Conservation (phyloP, 2,329 filamentous ascomycete genomes). For the Tolypocladium guangdongense region DNA sequence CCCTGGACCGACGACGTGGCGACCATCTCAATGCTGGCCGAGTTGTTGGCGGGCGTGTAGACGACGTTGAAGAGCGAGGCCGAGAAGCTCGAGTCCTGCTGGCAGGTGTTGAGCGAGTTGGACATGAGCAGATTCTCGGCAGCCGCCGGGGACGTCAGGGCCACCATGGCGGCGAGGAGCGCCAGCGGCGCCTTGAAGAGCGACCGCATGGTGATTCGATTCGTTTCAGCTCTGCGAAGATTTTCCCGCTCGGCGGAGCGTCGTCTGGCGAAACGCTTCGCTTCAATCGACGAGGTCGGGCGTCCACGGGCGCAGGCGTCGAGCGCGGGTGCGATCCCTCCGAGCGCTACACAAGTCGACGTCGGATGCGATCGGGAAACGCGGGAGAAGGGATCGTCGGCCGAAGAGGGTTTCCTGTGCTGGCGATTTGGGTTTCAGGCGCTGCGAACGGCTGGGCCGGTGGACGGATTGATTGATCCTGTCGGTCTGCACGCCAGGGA, state of each 20-base stretch:
- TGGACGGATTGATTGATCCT: neutral
- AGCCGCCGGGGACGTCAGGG: slow-evolving; percentile 34
- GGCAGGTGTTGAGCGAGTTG: slow-evolving; percentile 75
- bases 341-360: neutral
- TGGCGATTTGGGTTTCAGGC: neutral
- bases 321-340: neutral
- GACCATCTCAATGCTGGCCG: slow-evolving; percentile 62
- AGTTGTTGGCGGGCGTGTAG: slow-evolving; percentile 65
- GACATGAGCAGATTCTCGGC: slow-evolving; percentile 64
- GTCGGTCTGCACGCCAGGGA: neutral
- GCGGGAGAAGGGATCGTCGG: neutral
- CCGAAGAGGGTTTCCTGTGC: neutral
- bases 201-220: slow-evolving; percentile 33
- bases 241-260: slow-evolving; percentile 1
- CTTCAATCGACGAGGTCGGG: neutral
- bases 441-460: neutral
- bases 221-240: neutral
- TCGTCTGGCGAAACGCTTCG: slow-evolving; percentile 3
- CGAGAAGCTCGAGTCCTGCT: slow-evolving; percentile 73
- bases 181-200: slow-evolving; percentile 32
- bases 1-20: slow-evolving; percentile 75
- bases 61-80: slow-evolving; percentile 81
- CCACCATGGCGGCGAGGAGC: slow-evolving; percentile 32
- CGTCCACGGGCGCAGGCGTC: neutral
- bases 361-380: neutral